Percentiles rank a stretch among this genome's conserved stretches.
These are phyloP conservation scores for Plasmopara viticola DNA, from an alignment of 352 stramenopile species.

Conservation along the genomic window DNA sequence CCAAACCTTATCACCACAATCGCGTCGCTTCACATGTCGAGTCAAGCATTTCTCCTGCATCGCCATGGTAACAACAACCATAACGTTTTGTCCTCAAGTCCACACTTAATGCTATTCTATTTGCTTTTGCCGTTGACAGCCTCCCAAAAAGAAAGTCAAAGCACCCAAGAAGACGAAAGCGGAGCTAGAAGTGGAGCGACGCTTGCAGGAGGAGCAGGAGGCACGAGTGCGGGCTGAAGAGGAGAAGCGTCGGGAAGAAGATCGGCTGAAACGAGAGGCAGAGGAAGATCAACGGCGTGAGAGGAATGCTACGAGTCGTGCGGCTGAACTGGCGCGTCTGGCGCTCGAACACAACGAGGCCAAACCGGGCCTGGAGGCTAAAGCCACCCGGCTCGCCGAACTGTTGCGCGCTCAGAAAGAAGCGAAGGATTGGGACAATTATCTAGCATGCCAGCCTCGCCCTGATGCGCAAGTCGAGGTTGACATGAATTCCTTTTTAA, in stretches of 20 bases:
- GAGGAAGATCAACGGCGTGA: conserved; percentile 55
- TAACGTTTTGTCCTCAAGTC: not conserved
- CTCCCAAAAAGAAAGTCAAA: conserved; percentile 75
- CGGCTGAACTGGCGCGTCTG: conserved; percentile 59
- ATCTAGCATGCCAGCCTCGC: conserved; percentile 61
- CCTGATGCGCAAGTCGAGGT: conserved; percentile 61
- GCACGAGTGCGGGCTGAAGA: conserved; percentile 51
- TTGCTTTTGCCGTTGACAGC: conserved; percentile 20
- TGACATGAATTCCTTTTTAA: conserved; percentile 80
- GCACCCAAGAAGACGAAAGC: conserved; percentile 78
- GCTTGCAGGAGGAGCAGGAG: conserved; percentile 71
- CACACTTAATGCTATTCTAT: conserved; percentile 1
- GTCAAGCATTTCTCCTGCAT: not conserved
- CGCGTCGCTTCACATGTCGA: conserved; percentile 12
- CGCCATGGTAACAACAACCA: conserved; percentile 10
- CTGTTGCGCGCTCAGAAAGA: conserved; percentile 62
- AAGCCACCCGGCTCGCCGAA: conserved; percentile 48
- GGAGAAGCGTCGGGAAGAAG: conserved; percentile 65
- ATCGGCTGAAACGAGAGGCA: conserved; percentile 47
- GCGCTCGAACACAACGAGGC: conserved; percentile 42
- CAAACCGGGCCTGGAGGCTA: conserved; percentile 49
- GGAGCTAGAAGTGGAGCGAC: conserved; percentile 68
- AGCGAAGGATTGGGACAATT: conserved; percentile 68
- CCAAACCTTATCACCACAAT: not conserved
- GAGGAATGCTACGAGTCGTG: conserved; percentile 54